Base-by-base conservation (phyloP, 1,284 basidiomycete genomes). In the Pseudozyma sp. region DNA sequence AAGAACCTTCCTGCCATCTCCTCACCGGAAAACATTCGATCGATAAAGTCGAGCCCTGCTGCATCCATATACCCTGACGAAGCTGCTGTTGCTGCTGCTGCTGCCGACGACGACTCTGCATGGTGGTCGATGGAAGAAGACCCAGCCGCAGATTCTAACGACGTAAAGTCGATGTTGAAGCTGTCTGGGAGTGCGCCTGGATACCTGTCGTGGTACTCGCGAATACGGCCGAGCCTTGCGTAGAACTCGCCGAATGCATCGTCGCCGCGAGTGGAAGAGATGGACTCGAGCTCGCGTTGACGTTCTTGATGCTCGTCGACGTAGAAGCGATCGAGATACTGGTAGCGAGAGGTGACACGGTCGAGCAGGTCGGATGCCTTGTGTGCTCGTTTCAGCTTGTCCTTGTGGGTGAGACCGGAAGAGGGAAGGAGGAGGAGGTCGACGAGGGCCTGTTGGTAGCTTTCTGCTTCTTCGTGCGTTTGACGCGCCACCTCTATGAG, bases 201-300 rank as follows among this genome's bases (percentile, higher is more conserved):
- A 88, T 98, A 97, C 87, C 93, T 94, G 85, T 89, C 89, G 88
- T 98, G 92, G 88, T 97, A 94, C 82, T 96, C 94, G 87, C 94
- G 93, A 85, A 99, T 90, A 88, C 92, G 93, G 82, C 90, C 91
- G 86, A 99, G 90, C 84, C 96, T 91, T 81, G 90, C 87, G 87
- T 99, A 99, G 87, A 99, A 99, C 49, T 81, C 78, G 43, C 50
- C 54, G 9, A 83, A 73, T 9, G 69, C 50, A 31, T 78, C 78
- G 35, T 71, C 70, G 24, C 47, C 33, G 44, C 52, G 52, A 16
- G 49, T 45, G 8, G 65, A 65, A 8, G 73, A 71, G 81, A 87
- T 80, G 24, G 85, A 81, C 85, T 88, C 75, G 86, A 87, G 86
- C 53, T 86, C 85, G 42, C 68, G 85, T 58, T 44, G 83, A 49